Evolutionary conservation across 1,284 basidiomycete species (phyloP).

Genomic region (Ganoderma lingzhi): DNA sequence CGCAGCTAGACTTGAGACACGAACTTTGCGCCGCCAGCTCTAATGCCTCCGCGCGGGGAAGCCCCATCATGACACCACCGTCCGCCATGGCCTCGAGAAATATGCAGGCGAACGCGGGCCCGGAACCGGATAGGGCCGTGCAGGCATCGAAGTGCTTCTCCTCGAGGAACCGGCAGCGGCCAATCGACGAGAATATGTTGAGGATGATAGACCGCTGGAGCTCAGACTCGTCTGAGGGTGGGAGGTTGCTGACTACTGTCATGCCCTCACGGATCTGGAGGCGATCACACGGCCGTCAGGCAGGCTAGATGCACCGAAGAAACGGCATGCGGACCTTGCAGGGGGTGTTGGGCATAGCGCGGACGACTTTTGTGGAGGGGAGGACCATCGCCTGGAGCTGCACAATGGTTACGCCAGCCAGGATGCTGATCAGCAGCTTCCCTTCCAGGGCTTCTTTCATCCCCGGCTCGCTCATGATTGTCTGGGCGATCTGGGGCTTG

Average conservation of each 20-base stretch:
- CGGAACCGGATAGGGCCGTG: constrained; percentile 95
- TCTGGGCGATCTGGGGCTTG: constrained; percentile 90
- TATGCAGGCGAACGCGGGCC: constrained; percentile 96
- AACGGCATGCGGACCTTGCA: constrained; percentile 75
- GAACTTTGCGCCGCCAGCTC: constrained; percentile 96
- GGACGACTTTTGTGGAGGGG: constrained; percentile 84
- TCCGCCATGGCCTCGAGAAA: constrained; percentile 99
- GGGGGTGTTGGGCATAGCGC: constrained; percentile 99
- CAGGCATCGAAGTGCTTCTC: constrained; percentile 99
- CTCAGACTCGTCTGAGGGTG: constrained; percentile 57
- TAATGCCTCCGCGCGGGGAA: constrained; percentile 92
- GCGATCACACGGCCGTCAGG: constrained; percentile 1
- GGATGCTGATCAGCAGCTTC: constrained; percentile 96
- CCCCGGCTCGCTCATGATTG: constrained; percentile 81
- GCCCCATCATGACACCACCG: constrained; percentile 99
- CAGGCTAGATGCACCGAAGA: background rate
- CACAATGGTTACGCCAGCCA: constrained; percentile 91
- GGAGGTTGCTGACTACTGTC: constrained; percentile 87
- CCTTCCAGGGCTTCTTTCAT: constrained; percentile 87
- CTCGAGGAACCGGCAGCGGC: constrained; percentile 92
- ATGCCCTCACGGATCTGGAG: constrained; percentile 94
- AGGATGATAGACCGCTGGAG: constrained; percentile 82
- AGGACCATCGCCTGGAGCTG: constrained; percentile 84
- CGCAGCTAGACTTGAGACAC: constrained; percentile 37
- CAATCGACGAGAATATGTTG: constrained; percentile 95